These are phyloP conservation scores for Eutypa lata DNA, from an alignment of 2,329 filamentous ascomycete genomes.

Conservation along the genomic window DNA sequence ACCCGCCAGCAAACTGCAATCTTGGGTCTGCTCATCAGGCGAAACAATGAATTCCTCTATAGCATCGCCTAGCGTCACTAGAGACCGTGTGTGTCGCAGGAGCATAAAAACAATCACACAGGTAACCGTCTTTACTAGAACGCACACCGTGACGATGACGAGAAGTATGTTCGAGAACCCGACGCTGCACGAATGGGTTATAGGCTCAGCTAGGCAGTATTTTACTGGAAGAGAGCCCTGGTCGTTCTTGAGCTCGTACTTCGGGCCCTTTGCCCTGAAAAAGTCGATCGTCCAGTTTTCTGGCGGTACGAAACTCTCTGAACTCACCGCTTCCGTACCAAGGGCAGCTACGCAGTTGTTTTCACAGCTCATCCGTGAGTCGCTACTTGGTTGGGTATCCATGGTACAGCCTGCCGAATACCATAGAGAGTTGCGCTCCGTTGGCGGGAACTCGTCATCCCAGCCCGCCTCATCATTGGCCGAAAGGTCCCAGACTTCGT, in stretches of 20 bases:
- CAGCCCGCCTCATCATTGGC: background rate
- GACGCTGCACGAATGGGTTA: background rate
- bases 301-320: too few relatives aligned
- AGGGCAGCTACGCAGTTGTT: too few relatives aligned
- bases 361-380: too few relatives aligned
- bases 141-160: background rate
- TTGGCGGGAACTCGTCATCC: background rate
- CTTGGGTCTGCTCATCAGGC: background rate
- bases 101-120: background rate
- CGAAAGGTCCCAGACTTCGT: background rate
- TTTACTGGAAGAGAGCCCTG: background rate
- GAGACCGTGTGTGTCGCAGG: background rate
- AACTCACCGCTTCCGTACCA: too few relatives aligned
- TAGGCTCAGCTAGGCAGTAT: background rate
- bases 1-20: too few relatives aligned
- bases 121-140: background rate
- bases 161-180: conserved; percentile 1
- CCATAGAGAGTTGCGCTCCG: conserved; percentile 1
- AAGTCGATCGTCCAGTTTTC: background rate
- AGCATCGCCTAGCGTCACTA: conserved; percentile 2
- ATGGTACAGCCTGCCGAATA: background rate
- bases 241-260: background rate
- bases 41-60: conserved; percentile 2
- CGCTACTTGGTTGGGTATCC: background rate
- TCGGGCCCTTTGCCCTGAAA: background rate